These are phyloP conservation scores for Annulohypoxylon bovei DNA, from an alignment of 495 filamentous ascomycete species.

Conservation along the genomic window DNA sequence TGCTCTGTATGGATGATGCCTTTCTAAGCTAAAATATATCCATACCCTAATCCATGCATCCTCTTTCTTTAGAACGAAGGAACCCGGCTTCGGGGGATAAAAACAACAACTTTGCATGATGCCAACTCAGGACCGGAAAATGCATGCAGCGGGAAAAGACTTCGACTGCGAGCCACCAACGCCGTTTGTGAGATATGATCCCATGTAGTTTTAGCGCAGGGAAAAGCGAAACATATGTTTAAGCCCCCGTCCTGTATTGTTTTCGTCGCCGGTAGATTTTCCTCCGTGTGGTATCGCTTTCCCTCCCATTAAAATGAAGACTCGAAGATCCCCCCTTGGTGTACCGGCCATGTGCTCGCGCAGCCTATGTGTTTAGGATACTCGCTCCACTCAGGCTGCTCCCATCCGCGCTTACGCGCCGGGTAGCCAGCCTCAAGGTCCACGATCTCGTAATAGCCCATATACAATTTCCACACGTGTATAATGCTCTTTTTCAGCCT, in stretches of 20 bases:
- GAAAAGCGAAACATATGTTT: neutral
- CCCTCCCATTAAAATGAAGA: neutral
- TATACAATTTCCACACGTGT: conserved; percentile 30
- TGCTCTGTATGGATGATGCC: conserved; percentile 11
- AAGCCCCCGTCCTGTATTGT: neutral
- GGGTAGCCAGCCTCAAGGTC: neutral
- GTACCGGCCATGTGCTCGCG: neutral
- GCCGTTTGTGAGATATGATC: conserved; percentile 12
- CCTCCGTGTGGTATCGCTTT: neutral
- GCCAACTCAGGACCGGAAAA: conserved; percentile 24
- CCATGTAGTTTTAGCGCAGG: conserved; percentile 2
- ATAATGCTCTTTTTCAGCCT: neutral
- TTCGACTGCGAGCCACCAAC: conserved; percentile 13
- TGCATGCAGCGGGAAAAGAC: conserved; percentile 4
- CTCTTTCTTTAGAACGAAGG: conserved; percentile 1
- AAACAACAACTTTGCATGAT: neutral
- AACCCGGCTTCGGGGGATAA: neutral
- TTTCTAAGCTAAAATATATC: conserved; percentile 8
- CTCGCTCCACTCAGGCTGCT: neutral
- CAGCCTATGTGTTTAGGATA: too few species aligned
- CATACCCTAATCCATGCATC: conserved; percentile 6
- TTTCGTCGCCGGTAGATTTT: neutral
- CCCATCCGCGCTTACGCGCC: neutral
- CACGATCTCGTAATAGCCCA: conserved; percentile 25
- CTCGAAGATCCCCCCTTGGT: neutral